These are phyloP conservation scores for Gloeostereum incarnatum DNA, from an alignment of 768 basidiomycete species.

Conservation along the genomic window DNA sequence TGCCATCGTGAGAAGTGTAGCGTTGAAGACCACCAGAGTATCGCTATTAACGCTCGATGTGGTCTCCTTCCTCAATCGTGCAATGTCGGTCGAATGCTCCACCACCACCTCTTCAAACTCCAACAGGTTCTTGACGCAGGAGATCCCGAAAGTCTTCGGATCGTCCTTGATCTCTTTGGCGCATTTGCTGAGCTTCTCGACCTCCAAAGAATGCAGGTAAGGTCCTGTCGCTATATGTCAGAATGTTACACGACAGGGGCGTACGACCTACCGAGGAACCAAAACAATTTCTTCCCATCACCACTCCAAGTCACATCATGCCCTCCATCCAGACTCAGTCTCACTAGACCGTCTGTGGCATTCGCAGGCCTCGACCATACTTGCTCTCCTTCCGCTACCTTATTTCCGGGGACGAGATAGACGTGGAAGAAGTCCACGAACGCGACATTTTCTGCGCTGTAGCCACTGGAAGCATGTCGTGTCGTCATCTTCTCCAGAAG, in stretches of 20 bases:
- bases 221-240: slow-evolving; percentile 32
- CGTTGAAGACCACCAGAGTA: slow-evolving; percentile 53
- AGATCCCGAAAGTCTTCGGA: slow-evolving; percentile 45
- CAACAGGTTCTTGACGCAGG: slow-evolving; percentile 48
- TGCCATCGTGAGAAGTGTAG: slow-evolving; percentile 64
- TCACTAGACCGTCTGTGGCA: slow-evolving; percentile 48
- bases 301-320: slow-evolving; percentile 58
- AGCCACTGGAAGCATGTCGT: slow-evolving; percentile 35
- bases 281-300: slow-evolving; percentile 59
- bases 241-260: background rate
- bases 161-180: slow-evolving; percentile 39
- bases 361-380: slow-evolving; percentile 69
- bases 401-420: slow-evolving; percentile 38
- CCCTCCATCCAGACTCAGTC: slow-evolving; percentile 66
- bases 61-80: slow-evolving; percentile 48
- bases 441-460: slow-evolving; percentile 32
- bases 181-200: slow-evolving; percentile 43
- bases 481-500: slow-evolving; percentile 43
- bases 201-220: slow-evolving; percentile 52
- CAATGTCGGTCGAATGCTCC: slow-evolving; percentile 51
- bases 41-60: slow-evolving; percentile 24
- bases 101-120: slow-evolving; percentile 50
- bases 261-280: slow-evolving; percentile 54
- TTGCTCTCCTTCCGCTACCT: slow-evolving; percentile 27
- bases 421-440: slow-evolving; percentile 68